phyloP scores from a whole-genome alignment of 2,329 filamentous ascomycete genomes.

The Ophiocordyceps sinensis region DNA sequence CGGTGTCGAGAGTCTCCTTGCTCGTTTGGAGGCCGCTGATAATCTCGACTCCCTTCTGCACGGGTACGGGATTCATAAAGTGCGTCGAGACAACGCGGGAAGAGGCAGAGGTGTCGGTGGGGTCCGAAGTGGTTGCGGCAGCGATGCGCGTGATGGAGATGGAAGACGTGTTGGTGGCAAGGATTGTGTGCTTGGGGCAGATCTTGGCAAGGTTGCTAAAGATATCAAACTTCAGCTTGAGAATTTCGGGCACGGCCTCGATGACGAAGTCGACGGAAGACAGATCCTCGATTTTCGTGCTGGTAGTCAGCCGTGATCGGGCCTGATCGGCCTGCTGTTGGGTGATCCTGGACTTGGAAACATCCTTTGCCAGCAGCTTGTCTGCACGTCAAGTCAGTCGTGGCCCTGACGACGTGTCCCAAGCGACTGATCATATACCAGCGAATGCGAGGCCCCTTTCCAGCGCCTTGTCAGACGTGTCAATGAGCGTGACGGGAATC shows the following conservation, averaged over 20 bases:
- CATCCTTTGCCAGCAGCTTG: slow-evolving; percentile 86
- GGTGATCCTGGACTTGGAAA: slow-evolving; percentile 73
- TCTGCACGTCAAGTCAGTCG: slow-evolving; percentile 33
- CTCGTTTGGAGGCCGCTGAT: slow-evolving; percentile 91
- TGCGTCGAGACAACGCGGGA: slow-evolving; percentile 90
- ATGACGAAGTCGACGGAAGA: slow-evolving; percentile 90
- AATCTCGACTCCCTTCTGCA: slow-evolving; percentile 96
- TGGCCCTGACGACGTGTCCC: not conserved
- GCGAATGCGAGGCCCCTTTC: slow-evolving; percentile 86
- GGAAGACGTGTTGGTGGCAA: slow-evolving; percentile 97
- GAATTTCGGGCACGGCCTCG: slow-evolving; percentile 90
- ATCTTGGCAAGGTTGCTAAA: slow-evolving; percentile 72
- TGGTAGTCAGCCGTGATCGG: slow-evolving; percentile 52
- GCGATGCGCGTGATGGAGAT: slow-evolving; percentile 96
- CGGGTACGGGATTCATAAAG: slow-evolving; percentile 97
- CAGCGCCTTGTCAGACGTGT: slow-evolving; percentile 69
- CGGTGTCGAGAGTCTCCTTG: slow-evolving; percentile 62
- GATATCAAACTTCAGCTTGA: slow-evolving; percentile 73
- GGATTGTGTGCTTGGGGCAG: slow-evolving; percentile 70
- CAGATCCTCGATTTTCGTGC: slow-evolving; percentile 62
- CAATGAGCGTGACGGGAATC: slow-evolving; percentile 74
- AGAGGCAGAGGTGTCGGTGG: slow-evolving; percentile 64
- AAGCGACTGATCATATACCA: slow-evolving; percentile 30
- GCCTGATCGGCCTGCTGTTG: slow-evolving; percentile 65
- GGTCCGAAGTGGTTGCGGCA: slow-evolving; percentile 65